A percentile compares a stretch with the other conserved stretches of the same genome.
Evolutionary conservation across 106 monocot genomes (phyloP).

Genomic region (Ottelia alismoides): DNA sequence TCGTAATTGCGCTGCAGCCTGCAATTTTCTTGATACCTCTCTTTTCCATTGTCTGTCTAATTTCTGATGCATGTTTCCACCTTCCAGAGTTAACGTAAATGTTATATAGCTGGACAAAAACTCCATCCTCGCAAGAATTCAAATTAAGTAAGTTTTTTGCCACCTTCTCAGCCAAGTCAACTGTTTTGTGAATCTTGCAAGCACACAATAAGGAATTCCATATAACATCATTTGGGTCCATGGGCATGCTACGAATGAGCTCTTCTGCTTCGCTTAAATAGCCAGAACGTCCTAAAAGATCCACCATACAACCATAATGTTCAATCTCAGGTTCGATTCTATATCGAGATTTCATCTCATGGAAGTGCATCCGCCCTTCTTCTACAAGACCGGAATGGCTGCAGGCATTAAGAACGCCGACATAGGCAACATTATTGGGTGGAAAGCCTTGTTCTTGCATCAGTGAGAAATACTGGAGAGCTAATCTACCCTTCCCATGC

Average conservation of each 20-base stretch:
- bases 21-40: slow-evolving; percentile 46
- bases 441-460: slow-evolving; percentile 41
- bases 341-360: slow-evolving; percentile 40
- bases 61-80: slow-evolving; percentile 27
- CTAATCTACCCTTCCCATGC: slow-evolving; percentile 47
- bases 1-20: slow-evolving; percentile 45
- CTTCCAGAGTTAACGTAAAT: slow-evolving; percentile 43
- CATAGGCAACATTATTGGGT: slow-evolving; percentile 51
- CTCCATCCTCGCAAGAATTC: slow-evolving; percentile 49
- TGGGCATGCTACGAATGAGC: slow-evolving; percentile 51
- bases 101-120: slow-evolving; percentile 57
- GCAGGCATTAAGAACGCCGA: slow-evolving; percentile 64
- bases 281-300: slow-evolving; percentile 46
- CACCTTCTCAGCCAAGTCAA: slow-evolving; percentile 35
- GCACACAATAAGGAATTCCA: slow-evolving; percentile 65
- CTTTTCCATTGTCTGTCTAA: slow-evolving; percentile 51
- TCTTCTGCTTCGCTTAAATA: slow-evolving; percentile 46
- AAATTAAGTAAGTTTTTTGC: slow-evolving; percentile 31
- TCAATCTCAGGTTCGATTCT: slow-evolving; percentile 63
- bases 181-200: slow-evolving; percentile 43
- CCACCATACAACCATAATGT: slow-evolving; percentile 86
- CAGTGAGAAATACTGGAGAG: slow-evolving; percentile 37
- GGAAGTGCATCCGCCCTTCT: slow-evolving; percentile 36
- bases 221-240: slow-evolving; percentile 52
- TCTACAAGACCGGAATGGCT: slow-evolving; percentile 60